Conservation (phyloP, 106 monocot species). For the Cymbidium sinense region DNA sequence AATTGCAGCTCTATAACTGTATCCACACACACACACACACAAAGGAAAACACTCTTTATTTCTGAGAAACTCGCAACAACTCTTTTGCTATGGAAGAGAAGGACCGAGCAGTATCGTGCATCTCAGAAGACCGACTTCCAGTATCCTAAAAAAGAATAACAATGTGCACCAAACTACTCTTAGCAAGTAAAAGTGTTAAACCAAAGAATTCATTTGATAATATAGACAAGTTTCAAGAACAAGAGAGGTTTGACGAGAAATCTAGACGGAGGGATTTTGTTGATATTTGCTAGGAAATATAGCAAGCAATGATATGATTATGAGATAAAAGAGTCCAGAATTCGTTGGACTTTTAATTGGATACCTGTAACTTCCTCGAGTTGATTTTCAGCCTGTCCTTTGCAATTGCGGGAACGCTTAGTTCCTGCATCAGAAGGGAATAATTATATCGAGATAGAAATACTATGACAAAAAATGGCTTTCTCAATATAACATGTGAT, state of each 20-base stretch:
- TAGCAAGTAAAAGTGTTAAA: background rate
- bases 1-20: background rate
- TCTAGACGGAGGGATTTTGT: background rate
- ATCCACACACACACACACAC: background rate
- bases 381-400: conserved; percentile 7
- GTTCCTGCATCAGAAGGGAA: background rate
- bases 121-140: conserved; percentile 37
- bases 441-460: background rate
- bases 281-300: background rate
- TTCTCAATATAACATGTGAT: too few relatives aligned
- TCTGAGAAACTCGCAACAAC: conserved; percentile 28
- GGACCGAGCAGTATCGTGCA: conserved; percentile 56
- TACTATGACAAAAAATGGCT: too few relatives aligned
- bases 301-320: background rate
- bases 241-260: background rate
- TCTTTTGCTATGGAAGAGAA: conserved; percentile 72
- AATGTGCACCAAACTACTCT: background rate
- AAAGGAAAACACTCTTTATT: background rate
- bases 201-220: background rate
- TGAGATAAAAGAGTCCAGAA: too few relatives aligned
- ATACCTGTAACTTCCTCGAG: conserved; percentile 6
- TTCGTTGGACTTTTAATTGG: background rate
- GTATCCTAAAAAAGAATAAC: conserved; percentile 38
- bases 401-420: background rate
- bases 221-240: too few relatives aligned